A percentile compares a stretch with the other conserved stretches of the same genome.
Conservation (phyloP, 2,329 filamentous ascomycete genomes). For the Hymenotorrendiella dingleyae region DNA sequence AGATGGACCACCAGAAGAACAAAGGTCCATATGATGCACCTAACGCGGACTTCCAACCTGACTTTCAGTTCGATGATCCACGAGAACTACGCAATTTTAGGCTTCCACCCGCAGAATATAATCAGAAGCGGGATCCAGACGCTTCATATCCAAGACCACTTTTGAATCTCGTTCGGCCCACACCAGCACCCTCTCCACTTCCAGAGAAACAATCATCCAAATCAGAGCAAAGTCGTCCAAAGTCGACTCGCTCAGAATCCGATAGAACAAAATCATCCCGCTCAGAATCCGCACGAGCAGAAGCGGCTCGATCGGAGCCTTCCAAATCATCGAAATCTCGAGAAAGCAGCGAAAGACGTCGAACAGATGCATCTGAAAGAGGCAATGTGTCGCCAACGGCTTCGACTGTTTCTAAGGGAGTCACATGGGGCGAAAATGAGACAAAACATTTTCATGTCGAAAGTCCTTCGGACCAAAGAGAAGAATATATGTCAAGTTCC, state of each 20-base stretch:
- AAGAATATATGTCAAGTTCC: conserved; percentile 24
- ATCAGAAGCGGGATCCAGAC: conserved; percentile 23
- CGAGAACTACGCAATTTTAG: conserved; percentile 38
- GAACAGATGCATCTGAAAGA: conserved; percentile 33
- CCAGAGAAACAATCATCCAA: conserved; percentile 35
- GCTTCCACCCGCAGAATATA: conserved; percentile 28
- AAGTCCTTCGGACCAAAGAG: conserved; percentile 42
- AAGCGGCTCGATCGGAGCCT: conserved; percentile 7
- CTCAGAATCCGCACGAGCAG: conserved; percentile 4
- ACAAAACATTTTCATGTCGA: conserved; percentile 59
- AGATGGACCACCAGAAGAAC: conserved; percentile 39
- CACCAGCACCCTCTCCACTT: conserved; percentile 47
- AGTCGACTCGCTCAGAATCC: conserved; percentile 12
- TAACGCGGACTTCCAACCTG: conserved; percentile 58
- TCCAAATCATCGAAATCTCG: conserved; percentile 23
- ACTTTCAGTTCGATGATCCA: conserved; percentile 49
- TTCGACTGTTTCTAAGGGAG: conserved; percentile 46
- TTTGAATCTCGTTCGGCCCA: conserved; percentile 56
- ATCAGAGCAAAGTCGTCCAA: conserved; percentile 18
- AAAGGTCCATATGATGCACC: conserved; percentile 51
- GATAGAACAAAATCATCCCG: background rate
- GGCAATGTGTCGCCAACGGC: conserved; percentile 37
- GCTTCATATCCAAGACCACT: conserved; percentile 39
- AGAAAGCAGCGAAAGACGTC: conserved; percentile 4
- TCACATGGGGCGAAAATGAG: conserved; percentile 60